These are phyloP conservation scores for Annona cherimola DNA, from an alignment of 164 flowering plant species.

Conservation along the genomic window DNA sequence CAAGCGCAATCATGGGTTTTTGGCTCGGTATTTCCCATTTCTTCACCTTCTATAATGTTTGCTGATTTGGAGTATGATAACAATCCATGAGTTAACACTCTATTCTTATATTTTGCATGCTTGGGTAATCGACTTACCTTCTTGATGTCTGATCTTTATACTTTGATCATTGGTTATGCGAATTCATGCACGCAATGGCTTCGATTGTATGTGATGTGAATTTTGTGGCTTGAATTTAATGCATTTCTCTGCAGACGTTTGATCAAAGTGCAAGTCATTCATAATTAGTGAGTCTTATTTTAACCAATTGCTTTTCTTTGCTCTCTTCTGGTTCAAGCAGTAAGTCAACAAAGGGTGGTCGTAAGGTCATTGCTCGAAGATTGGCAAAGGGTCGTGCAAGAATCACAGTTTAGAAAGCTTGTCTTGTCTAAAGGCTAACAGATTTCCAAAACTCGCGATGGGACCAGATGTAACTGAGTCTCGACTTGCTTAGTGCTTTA, in stretches of 20 bases:
- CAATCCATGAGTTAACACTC: too few relatives aligned
- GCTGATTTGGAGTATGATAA: too few relatives aligned
- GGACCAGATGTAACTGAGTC: neutral
- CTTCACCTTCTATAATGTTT: neutral
- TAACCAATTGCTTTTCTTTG: neutral
- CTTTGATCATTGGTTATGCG: too few relatives aligned
- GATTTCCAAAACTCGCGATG: neutral
- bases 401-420: constrained; percentile 8
- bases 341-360: constrained; percentile 21
- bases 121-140: too few relatives aligned
- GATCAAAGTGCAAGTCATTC: neutral
- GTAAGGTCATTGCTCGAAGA: constrained; percentile 18
- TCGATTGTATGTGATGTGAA: too few relatives aligned
- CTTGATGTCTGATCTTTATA: too few relatives aligned
- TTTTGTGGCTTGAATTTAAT: too few relatives aligned
- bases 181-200: too few relatives aligned
- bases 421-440: neutral
- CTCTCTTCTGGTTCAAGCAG: constrained; percentile 9
- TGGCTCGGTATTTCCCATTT: constrained; percentile 55
- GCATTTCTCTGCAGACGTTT: neutral
- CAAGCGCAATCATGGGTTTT: constrained; percentile 74
- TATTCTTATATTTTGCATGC: too few relatives aligned
- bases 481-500: neutral
- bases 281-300: neutral
- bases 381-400: constrained; percentile 18